phyloP scores from a whole-genome alignment of 106 monocot genomes.

The Acorus calamus region DNA sequence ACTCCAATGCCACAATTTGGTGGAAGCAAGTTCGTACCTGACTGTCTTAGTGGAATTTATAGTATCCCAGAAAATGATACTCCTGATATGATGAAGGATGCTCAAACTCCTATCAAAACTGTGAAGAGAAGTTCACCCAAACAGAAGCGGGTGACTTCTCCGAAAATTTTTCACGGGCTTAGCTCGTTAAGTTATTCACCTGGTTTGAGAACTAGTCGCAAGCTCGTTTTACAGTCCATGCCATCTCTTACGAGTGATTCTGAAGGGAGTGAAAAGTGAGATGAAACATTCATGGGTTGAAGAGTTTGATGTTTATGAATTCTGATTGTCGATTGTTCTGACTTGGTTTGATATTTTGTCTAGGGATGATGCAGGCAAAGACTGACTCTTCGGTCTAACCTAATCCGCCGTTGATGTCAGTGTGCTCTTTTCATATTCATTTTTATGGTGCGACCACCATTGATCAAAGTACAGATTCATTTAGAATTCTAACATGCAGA shows the following conservation, averaged over 20 bases:
- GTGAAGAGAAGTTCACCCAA: constrained; percentile 42
- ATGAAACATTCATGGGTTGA: background rate
- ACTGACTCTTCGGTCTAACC: too few relatives aligned
- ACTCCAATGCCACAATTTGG: constrained; percentile 32
- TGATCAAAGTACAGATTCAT: background rate
- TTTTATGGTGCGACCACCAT: too few relatives aligned
- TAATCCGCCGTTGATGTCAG: too few relatives aligned
- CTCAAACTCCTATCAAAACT: constrained; percentile 7
- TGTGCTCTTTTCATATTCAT: too few relatives aligned
- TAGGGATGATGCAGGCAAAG: background rate
- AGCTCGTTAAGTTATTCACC: constrained; percentile 20
- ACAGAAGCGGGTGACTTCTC: constrained; percentile 53
- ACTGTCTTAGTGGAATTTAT: constrained; percentile 10
- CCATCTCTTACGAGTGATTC: constrained; percentile 37
- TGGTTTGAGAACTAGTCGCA: constrained; percentile 24
- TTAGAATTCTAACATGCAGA: background rate
- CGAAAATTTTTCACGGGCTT: constrained; percentile 2
- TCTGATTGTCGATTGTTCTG: too few relatives aligned
- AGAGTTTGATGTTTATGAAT: background rate
- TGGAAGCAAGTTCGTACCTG: constrained; percentile 25
- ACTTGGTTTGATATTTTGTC: background rate
- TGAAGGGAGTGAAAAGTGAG: constrained; percentile 9
- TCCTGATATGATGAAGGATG: constrained; percentile 31
- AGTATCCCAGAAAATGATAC: constrained; percentile 24
- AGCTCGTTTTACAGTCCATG: constrained; percentile 39